These are phyloP conservation scores for Chlorociboria aeruginascens DNA, from an alignment of 495 filamentous ascomycete species.

Conservation along the genomic window DNA sequence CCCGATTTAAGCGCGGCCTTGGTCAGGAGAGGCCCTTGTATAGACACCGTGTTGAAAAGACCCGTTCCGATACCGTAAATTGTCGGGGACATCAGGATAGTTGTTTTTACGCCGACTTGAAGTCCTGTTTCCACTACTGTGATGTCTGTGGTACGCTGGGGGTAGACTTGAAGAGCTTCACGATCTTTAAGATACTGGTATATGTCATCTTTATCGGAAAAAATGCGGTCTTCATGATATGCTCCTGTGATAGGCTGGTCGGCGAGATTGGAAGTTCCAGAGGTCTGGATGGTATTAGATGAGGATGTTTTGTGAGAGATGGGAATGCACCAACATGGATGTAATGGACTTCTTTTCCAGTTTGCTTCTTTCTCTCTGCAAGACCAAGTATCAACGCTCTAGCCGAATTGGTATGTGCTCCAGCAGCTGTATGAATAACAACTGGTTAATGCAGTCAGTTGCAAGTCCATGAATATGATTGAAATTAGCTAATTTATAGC, in stretches of 20 bases:
- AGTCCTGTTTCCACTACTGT: conserved; percentile 28
- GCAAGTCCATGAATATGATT: not conserved
- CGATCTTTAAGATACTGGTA: conserved; percentile 27
- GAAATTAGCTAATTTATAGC: not conserved
- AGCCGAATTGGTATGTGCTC: conserved; percentile 20
- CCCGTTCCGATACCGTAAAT: conserved; percentile 36
- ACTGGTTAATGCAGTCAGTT: conserved; percentile 8
- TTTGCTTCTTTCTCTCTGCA: conserved; percentile 22
- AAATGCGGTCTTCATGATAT: conserved; percentile 23
- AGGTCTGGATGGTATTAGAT: conserved; percentile 16
- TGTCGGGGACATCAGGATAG: conserved; percentile 34
- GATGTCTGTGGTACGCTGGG: conserved; percentile 35
- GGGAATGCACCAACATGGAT: conserved; percentile 17
- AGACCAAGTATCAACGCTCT: conserved; percentile 26
- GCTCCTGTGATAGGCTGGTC: conserved; percentile 27
- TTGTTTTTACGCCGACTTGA: conserved; percentile 26
- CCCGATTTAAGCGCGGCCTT: conserved; percentile 19
- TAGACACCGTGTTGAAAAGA: conserved; percentile 26
- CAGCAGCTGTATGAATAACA: conserved; percentile 27
- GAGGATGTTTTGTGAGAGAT: not conserved
- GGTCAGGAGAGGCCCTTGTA: conserved; percentile 27
- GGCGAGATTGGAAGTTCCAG: conserved; percentile 34
- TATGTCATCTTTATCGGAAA: conserved; percentile 33
- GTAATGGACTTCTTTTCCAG: conserved; percentile 21
- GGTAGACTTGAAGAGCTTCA: conserved; percentile 24